Percentiles rank a stretch among this genome's conserved stretches.
phyloP scores from a whole-genome alignment of 805 yeast genomes.

The Myxozyma sirexii region DNA sequence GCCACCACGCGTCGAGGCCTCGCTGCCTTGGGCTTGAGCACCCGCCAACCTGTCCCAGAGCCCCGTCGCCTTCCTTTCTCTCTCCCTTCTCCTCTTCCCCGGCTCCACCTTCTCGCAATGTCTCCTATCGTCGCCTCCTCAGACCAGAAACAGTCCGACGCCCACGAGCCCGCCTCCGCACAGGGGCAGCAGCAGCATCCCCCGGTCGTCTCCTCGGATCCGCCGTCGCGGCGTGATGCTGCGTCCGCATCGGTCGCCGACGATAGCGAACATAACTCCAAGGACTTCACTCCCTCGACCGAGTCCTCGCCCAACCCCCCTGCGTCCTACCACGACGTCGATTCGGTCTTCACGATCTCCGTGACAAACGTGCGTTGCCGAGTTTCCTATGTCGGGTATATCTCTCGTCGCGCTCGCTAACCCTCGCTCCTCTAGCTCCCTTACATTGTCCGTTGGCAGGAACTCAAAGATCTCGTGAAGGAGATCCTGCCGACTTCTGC shows the following conservation, averaged over 20 bases:
- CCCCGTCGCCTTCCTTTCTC: not conserved
- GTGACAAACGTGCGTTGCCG: slow-evolving; percentile 21
- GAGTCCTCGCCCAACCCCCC: not conserved
- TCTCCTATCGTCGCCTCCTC: not conserved
- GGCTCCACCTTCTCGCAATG: not conserved
- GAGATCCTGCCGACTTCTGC: slow-evolving; percentile 24
- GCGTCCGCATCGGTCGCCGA: not conserved
- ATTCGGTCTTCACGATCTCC: slow-evolving; percentile 5
- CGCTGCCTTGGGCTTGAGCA: not conserved
- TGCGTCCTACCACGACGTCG: not conserved
- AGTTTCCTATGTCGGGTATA: no score
- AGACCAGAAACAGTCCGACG: not conserved
- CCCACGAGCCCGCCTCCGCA: not conserved
- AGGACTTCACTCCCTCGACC: not conserved
- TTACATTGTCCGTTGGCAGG: slow-evolving; percentile 35
- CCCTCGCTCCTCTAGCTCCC: slow-evolving; percentile 19
- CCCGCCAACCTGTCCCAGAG: not conserved
- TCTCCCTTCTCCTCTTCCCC: not conserved
- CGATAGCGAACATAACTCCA: not conserved
- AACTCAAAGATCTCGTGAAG: slow-evolving; percentile 35
- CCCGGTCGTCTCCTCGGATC: not conserved
- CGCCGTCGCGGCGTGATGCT: not conserved
- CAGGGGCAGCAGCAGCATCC: not conserved
- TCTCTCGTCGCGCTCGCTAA: not conserved
- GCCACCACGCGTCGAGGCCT: slow-evolving; percentile 12